Conservation (phyloP, 495 filamentous ascomycete genomes). For the Hypomontagnella monticulosa region DNA sequence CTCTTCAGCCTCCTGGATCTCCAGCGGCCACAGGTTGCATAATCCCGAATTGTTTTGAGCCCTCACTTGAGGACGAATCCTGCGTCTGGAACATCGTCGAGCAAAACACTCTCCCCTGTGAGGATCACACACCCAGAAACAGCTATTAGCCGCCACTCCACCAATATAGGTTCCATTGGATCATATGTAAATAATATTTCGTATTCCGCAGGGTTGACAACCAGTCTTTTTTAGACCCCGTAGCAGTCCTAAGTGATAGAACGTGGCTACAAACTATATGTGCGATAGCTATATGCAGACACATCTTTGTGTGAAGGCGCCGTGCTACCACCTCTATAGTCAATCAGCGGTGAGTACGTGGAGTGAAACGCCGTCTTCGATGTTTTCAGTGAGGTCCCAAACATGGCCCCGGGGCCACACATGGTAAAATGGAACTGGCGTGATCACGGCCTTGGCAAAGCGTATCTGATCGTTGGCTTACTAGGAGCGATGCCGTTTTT, state of each 20-base stretch:
- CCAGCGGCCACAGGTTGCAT: conserved; percentile 36
- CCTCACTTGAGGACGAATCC: conserved; percentile 37
- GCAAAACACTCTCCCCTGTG: conserved; percentile 26
- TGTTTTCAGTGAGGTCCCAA: conserved; percentile 47
- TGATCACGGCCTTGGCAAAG: conserved; percentile 18
- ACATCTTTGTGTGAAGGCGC: not conserved
- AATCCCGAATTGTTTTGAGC: conserved; percentile 40
- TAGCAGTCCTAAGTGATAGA: conserved; percentile 17
- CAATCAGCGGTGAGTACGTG: conserved; percentile 35
- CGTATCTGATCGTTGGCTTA: conserved; percentile 22
- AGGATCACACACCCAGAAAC: conserved; percentile 45
- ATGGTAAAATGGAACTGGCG: conserved; percentile 12
- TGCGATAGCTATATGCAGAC: conserved; percentile 8
- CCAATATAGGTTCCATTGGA: conserved; percentile 22
- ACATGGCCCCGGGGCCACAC: conserved; percentile 43
- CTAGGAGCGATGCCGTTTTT: conserved; percentile 32
- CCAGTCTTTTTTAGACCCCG: conserved; percentile 19
- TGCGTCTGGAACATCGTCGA: conserved; percentile 41
- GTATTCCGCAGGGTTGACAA: conserved; percentile 28
- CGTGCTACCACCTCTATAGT: conserved; percentile 25
- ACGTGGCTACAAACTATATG: conserved; percentile 27
- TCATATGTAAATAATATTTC: conserved; percentile 27
- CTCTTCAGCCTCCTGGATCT: conserved; percentile 40
- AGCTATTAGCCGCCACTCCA: conserved; percentile 30
- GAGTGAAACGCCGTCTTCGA: conserved; percentile 53